These are phyloP conservation scores for Euphorbia celastroides DNA, from an alignment of 441 rosid genomes.

Conservation along the genomic window DNA sequence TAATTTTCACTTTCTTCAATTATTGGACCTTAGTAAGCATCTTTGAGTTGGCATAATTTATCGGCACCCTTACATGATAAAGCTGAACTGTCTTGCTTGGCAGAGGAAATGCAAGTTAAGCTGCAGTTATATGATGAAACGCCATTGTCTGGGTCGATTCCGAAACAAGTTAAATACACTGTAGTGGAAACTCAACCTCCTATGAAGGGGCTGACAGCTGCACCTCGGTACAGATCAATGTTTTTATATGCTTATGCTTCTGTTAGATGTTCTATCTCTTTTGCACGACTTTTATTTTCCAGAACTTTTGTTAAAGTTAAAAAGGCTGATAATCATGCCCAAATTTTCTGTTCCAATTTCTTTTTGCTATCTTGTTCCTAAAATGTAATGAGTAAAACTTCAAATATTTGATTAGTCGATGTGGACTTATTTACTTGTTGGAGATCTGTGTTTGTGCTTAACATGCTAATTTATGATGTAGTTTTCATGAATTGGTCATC, in stretches of 20 bases:
- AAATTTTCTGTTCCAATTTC: neutral
- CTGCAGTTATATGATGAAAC: slow-evolving; percentile 70
- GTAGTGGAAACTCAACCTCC: slow-evolving; percentile 63
- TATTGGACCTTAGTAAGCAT: slow-evolving; percentile 1
- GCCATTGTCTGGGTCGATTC: slow-evolving; percentile 75
- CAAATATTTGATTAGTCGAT: neutral
- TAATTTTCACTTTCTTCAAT: neutral
- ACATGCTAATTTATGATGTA: neutral
- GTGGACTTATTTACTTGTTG: neutral
- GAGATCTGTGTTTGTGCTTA: neutral
- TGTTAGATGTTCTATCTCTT: neutral
- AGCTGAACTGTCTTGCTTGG: slow-evolving; percentile 17
- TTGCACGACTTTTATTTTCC: neutral
- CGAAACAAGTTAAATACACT: slow-evolving; percentile 72
- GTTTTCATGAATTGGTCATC: neutral
- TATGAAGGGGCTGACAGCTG: slow-evolving; percentile 55
- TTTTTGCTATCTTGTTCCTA: neutral
- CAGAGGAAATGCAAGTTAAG: slow-evolving; percentile 85
- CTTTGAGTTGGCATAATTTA: neutral
- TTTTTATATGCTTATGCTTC: neutral
- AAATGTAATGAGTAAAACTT: neutral
- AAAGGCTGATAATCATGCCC: slow-evolving; percentile 4
- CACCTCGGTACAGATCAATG: slow-evolving; percentile 54
- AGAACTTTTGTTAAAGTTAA: neutral
- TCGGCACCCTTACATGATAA: neutral